phyloP scores from a whole-genome alignment of 257 asterid species.

The Solanum chmielewskii region DNA sequence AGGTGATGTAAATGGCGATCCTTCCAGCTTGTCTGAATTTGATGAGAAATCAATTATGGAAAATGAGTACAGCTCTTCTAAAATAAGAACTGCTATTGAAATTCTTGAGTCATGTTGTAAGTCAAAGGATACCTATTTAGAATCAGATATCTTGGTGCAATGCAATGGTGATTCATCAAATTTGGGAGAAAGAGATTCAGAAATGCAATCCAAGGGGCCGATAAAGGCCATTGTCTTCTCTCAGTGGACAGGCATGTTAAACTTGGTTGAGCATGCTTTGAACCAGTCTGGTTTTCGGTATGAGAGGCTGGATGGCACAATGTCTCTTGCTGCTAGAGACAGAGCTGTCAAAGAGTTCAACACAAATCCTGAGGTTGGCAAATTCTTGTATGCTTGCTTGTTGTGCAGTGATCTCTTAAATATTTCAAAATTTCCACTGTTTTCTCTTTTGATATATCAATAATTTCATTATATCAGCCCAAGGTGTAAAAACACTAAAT shows the following conservation, averaged over 20 bases:
- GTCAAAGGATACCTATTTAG: slow-evolving; percentile 20
- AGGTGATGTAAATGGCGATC: slow-evolving; percentile 35
- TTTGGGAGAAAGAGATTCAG: slow-evolving; percentile 14
- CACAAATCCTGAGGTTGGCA: slow-evolving; percentile 65
- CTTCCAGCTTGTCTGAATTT: slow-evolving; percentile 18
- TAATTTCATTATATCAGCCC: not conserved
- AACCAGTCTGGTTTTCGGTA: slow-evolving; percentile 35
- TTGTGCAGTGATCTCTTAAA: not conserved
- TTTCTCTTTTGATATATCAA: not conserved
- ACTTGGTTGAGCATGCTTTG: slow-evolving; percentile 70
- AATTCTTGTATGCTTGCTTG: slow-evolving; percentile 1
- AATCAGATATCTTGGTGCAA: slow-evolving; percentile 13
- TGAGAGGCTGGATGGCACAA: slow-evolving; percentile 95
- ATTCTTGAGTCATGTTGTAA: slow-evolving; percentile 46
- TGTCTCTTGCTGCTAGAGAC: slow-evolving; percentile 90
- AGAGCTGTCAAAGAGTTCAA: slow-evolving; percentile 93
- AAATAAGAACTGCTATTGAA: slow-evolving; percentile 61
- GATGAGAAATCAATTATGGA: slow-evolving; percentile 40
- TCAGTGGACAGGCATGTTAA: slow-evolving; percentile 98
- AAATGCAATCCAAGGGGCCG: slow-evolving; percentile 26
- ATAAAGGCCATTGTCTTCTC: slow-evolving; percentile 91
- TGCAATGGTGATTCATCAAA: slow-evolving; percentile 28
- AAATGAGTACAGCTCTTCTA: slow-evolving; percentile 56
- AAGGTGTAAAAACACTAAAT: not conserved
- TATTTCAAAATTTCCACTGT: not conserved